Conservation (phyloP, 768 basidiomycete species). For the Tylopilus sp. region DNA sequence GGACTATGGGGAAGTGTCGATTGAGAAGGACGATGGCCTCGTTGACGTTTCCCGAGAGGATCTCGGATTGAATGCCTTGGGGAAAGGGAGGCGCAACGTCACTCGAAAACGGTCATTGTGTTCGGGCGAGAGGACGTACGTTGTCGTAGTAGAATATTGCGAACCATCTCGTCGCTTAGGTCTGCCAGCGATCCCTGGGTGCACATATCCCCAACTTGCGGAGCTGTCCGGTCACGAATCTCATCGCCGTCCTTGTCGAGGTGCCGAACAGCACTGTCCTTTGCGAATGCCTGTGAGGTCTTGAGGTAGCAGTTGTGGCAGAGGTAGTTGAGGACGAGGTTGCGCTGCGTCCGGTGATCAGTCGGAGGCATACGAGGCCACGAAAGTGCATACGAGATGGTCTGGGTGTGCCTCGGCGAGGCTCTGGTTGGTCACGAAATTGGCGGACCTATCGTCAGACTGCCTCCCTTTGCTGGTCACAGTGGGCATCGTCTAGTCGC, state of each 20-base stretch:
- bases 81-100: not conserved
- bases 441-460: slow-evolving; percentile 1
- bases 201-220: slow-evolving; percentile 3
- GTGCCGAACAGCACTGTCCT: slow-evolving; percentile 58
- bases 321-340: slow-evolving; percentile 74
- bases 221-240: slow-evolving; percentile 31
- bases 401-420: slow-evolving; percentile 38
- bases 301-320: slow-evolving; percentile 69
- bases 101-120: not conserved
- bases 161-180: slow-evolving; percentile 39
- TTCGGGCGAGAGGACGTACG: slow-evolving; percentile 35
- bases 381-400: slow-evolving; percentile 38
- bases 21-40: slow-evolving; percentile 67
- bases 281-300: slow-evolving; percentile 66
- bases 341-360: slow-evolving; percentile 41
- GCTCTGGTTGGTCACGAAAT: slow-evolving; percentile 16
- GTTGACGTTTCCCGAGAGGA: slow-evolving; percentile 74
- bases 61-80: slow-evolving; percentile 68
- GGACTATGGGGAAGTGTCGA: slow-evolving; percentile 71
- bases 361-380: not conserved
- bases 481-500: slow-evolving; percentile 15
- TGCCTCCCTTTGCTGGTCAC: slow-evolving; percentile 19
- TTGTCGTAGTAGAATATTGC: slow-evolving; percentile 50
- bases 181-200: slow-evolving; percentile 19
- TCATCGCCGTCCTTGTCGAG: slow-evolving; percentile 73